These are phyloP conservation scores for Oryza australiensis DNA, from an alignment of 176 grass and related monocot species.

Conservation along the genomic window DNA sequence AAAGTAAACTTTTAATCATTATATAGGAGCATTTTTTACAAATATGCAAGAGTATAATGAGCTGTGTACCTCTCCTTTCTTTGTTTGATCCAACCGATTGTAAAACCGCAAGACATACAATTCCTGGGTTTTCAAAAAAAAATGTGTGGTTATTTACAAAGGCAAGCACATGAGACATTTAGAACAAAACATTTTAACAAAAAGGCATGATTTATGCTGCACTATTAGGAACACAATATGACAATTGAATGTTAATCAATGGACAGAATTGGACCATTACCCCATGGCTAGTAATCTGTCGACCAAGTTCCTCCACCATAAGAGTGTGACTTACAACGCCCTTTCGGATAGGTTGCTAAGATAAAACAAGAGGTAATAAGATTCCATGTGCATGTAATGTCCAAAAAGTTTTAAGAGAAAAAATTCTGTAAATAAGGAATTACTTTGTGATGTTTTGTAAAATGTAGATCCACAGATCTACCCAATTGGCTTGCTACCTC, in stretches of 20 bases:
- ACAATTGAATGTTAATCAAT: conserved; percentile 14
- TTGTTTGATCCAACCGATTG: conserved; percentile 77
- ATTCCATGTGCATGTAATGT: not conserved
- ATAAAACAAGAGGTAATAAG: conserved; percentile 37
- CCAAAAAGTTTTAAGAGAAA: not conserved
- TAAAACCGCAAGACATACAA: conserved; percentile 73
- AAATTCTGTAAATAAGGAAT: conserved; percentile 14
- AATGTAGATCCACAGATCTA: not conserved
- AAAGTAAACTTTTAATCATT: conserved; percentile 25
- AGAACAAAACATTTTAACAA: not conserved
- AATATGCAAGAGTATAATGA: conserved; percentile 14
- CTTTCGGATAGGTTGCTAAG: conserved; percentile 80
- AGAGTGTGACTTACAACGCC: conserved; percentile 71
- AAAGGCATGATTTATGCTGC: not conserved
- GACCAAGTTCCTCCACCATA: conserved; percentile 72
- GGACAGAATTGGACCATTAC: conserved; percentile 43
- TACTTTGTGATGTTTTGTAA: not conserved
- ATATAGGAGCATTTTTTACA: conserved; percentile 20
- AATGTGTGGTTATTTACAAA: conserved; percentile 15
- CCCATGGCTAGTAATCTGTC: conserved; percentile 48
- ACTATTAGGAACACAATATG: not conserved
- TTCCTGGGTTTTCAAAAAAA: conserved; percentile 55
- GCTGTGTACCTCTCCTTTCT: conserved; percentile 86
- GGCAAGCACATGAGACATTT: conserved; percentile 4
- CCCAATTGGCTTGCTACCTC: not conserved